phyloP scores from a whole-genome alignment of 495 filamentous ascomycete genomes.

The Hypoxylon rickii region DNA sequence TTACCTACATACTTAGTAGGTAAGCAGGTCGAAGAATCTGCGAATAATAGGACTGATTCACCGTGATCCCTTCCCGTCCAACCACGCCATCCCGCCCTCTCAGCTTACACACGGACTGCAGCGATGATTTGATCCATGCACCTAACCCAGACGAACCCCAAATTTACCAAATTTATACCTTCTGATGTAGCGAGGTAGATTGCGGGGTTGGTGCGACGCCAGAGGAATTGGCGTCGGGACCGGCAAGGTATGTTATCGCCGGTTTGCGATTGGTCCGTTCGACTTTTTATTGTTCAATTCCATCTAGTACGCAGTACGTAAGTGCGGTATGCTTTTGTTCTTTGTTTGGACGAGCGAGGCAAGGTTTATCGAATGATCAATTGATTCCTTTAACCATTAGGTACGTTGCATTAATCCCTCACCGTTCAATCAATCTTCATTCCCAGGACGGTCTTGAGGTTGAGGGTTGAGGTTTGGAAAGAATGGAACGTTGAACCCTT shows the following conservation, averaged over 20 bases:
- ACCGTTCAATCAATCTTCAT: conserved; percentile 10
- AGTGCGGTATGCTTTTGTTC: no score
- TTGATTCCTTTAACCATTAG: neutral
- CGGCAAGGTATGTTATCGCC: conserved; percentile 25
- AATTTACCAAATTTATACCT: conserved; percentile 18
- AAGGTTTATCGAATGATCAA: neutral
- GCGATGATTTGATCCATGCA: no score
- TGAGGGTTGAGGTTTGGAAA: no score
- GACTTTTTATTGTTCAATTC: conserved; percentile 32
- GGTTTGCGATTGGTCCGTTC: conserved; percentile 13
- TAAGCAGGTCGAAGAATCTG: conserved; percentile 9
- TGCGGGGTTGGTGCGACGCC: conserved; percentile 32
- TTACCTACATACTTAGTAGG: no score
- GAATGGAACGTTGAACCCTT: neutral
- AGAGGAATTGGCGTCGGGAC: conserved; percentile 13
- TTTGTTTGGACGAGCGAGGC: neutral
- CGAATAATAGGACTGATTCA: conserved; percentile 11
- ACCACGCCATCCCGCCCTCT: conserved; percentile 19
- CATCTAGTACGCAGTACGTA: conserved; percentile 35
- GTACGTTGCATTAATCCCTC: conserved; percentile 26
- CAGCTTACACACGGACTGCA: conserved; percentile 19
- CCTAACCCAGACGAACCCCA: no score
- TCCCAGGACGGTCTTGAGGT: neutral
- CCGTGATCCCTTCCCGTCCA: conserved; percentile 2
- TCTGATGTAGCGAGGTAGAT: conserved; percentile 17